phyloP scores from a whole-genome alignment of 2,329 filamentous ascomycete genomes.

The Cladosporium sp. region DNA sequence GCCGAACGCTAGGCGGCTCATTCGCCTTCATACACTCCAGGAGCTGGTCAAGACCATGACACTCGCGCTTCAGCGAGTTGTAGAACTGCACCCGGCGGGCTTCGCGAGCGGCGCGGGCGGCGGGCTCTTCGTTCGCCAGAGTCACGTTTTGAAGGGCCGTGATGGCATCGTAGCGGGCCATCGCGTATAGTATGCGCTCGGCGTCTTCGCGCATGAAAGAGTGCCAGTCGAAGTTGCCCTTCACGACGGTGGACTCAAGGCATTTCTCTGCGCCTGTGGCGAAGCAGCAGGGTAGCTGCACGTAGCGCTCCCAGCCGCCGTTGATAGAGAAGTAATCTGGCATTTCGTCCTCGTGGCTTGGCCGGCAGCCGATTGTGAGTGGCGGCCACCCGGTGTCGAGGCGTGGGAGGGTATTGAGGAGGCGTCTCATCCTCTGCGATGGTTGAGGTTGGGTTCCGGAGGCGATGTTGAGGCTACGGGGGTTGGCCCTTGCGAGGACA shows the following conservation, averaged over 20 bases:
- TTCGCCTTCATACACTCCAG: neutral
- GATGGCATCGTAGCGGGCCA: neutral
- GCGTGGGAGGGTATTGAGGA: neutral
- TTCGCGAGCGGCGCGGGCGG: neutral
- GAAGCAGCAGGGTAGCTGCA: neutral
- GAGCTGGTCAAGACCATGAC: neutral
- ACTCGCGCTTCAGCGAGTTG: neutral
- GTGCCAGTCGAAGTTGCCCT: neutral
- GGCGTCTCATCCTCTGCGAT: neutral
- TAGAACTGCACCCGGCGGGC: neutral
- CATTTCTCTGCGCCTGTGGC: too few species aligned
- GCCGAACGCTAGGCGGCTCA: neutral
- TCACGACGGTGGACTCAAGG: neutral
- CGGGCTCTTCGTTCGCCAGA: neutral
- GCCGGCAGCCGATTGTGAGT: neutral
- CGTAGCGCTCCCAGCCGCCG: neutral
- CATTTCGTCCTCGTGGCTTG: neutral
- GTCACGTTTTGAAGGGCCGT: neutral
- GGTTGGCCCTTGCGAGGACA: neutral
- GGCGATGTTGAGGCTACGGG: neutral
- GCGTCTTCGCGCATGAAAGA: neutral
- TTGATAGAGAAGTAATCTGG: neutral
- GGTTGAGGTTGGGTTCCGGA: neutral
- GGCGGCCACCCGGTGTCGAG: neutral
- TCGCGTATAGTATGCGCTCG: neutral